A percentile compares a stretch with the other conserved stretches of the same genome.
Conservation (phyloP, 805 yeast species). For the Cyberlindnera maritima region DNA sequence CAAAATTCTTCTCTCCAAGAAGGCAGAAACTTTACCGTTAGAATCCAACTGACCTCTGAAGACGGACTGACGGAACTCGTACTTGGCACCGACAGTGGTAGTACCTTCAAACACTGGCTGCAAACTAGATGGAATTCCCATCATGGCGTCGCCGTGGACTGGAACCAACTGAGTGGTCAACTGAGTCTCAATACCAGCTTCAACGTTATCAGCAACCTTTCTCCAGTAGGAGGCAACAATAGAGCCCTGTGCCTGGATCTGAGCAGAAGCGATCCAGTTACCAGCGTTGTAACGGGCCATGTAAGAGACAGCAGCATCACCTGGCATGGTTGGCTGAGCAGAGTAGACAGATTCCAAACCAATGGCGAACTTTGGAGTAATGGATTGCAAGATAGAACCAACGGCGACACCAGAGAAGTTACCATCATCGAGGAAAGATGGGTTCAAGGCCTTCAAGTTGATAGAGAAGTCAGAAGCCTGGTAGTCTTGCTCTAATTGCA, state of each 20-base stretch:
- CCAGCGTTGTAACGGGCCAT: slow-evolving; percentile 86
- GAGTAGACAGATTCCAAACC: slow-evolving; percentile 94
- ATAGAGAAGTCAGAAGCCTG: slow-evolving; percentile 86
- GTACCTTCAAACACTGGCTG: slow-evolving; percentile 86
- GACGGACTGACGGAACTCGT: slow-evolving; percentile 94
- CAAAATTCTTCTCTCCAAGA: slow-evolving; percentile 88
- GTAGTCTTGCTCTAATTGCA: slow-evolving; percentile 94
- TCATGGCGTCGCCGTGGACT: slow-evolving; percentile 61
- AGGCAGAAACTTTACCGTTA: slow-evolving; percentile 83
- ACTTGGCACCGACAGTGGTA: slow-evolving; percentile 94
- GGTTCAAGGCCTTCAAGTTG: slow-evolving; percentile 89
- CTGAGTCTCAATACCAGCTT: slow-evolving; percentile 90
- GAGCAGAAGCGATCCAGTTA: slow-evolving; percentile 92
- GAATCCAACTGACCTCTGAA: slow-evolving; percentile 95
- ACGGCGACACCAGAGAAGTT: slow-evolving; percentile 89
- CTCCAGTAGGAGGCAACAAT: slow-evolving; percentile 90
- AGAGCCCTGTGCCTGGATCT: slow-evolving; percentile 90
- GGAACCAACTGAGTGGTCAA: slow-evolving; percentile 74
- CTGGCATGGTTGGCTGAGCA: slow-evolving; percentile 69
- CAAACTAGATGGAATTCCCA: slow-evolving; percentile 77
- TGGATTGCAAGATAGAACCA: slow-evolving; percentile 85
- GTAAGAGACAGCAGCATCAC: slow-evolving; percentile 88
- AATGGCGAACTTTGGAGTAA: slow-evolving; percentile 77
- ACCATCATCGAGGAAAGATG: slow-evolving; percentile 64
- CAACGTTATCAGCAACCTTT: slow-evolving; percentile 87